Percentiles rank a stretch among this genome's conserved stretches.
Conservation (phyloP, 768 basidiomycete genomes). For the Scleroderma bovista region DNA sequence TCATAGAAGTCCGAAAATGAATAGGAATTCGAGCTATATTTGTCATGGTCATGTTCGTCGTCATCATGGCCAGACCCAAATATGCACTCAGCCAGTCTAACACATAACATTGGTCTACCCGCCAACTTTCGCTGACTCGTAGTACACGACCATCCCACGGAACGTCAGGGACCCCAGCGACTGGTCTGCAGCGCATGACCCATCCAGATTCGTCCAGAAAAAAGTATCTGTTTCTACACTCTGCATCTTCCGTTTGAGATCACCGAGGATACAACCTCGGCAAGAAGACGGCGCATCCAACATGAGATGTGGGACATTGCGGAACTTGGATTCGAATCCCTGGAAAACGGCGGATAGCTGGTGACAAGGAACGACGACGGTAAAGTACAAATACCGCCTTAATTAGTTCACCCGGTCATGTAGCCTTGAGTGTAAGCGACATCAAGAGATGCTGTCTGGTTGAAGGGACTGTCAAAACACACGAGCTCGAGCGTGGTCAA, state of each 20-base stretch:
- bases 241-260: background rate
- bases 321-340: background rate
- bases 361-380: background rate
- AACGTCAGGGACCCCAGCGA: too few species aligned
- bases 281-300: too few species aligned
- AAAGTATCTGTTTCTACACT: background rate
- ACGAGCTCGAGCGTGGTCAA: background rate
- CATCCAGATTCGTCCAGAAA: too few species aligned
- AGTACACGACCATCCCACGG: background rate
- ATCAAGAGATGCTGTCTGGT: background rate
- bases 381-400: background rate
- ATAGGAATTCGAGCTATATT: too few species aligned
- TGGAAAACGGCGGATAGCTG: background rate
- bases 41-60: too few species aligned
- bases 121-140: too few species aligned
- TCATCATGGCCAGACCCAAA: too few species aligned
- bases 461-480: background rate
- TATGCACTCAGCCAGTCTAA: too few species aligned
- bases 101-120: too few species aligned
- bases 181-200: too few species aligned
- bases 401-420: background rate
- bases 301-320: background rate
- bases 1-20: too few species aligned
- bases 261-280: background rate
- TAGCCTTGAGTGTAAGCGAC: background rate